phyloP scores from a whole-genome alignment of 768 basidiomycete genomes.

The Paxillus ammoniavirescens region DNA sequence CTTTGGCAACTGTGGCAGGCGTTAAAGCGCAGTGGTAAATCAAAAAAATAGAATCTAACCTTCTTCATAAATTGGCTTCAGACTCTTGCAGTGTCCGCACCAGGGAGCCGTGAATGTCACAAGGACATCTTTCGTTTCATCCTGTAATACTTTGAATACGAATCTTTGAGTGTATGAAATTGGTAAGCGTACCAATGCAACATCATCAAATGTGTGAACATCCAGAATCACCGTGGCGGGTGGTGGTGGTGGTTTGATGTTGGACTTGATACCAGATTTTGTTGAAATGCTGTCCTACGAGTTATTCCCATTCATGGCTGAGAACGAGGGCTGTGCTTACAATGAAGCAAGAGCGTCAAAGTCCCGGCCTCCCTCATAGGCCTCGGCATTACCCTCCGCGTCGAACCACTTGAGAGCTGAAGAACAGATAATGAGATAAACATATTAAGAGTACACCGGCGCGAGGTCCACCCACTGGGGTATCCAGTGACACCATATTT shows the following conservation, averaged over 20 bases:
- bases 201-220: conserved; percentile 67
- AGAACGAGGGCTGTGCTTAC: conserved; percentile 43
- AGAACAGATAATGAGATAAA: conserved; percentile 10
- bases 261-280: conserved; percentile 83
- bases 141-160: conserved; percentile 35
- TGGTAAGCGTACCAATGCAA: conserved; percentile 54
- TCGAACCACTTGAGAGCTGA: conserved; percentile 92
- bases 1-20: conserved; percentile 57
- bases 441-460: background rate
- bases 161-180: background rate
- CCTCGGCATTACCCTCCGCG: conserved; percentile 59
- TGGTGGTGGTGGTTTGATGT: conserved; percentile 80
- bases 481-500: conserved; percentile 81
- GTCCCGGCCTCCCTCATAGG: conserved; percentile 79
- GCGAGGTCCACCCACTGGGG: conserved; percentile 62
- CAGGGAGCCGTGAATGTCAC: conserved; percentile 84
- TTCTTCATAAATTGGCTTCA: conserved; percentile 87
- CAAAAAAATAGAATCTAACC: conserved; percentile 36
- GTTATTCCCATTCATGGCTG: background rate
- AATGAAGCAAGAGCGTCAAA: conserved; percentile 72
- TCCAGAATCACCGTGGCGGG: conserved; percentile 69
- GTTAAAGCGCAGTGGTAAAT: background rate
- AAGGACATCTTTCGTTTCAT: conserved; percentile 75
- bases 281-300: conserved; percentile 54
- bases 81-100: conserved; percentile 94